Conservation (phyloP, 2,329 filamentous ascomycete genomes). For the Ceratocystiopsis brevicomis region DNA sequence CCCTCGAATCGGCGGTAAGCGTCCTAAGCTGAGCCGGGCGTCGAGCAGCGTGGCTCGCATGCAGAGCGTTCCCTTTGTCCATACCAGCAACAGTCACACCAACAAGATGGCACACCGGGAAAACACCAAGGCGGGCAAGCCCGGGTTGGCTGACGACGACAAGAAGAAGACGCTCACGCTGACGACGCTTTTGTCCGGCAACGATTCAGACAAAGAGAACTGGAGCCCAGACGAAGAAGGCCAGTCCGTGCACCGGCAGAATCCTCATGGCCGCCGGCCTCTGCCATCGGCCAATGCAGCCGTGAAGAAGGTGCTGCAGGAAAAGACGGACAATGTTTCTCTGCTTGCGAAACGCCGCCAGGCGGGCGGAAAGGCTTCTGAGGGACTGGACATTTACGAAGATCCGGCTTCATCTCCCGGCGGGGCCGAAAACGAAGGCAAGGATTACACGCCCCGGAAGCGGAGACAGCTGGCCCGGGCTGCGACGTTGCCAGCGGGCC, state of each 20-base stretch:
- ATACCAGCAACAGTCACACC: neutral
- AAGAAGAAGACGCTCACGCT: constrained; percentile 24
- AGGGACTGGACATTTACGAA: constrained; percentile 32
- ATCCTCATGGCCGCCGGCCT: constrained; percentile 15
- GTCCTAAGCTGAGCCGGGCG: constrained; percentile 40
- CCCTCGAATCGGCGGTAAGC: constrained; percentile 27
- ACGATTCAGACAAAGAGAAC: constrained; percentile 92
- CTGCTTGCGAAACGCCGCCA: constrained; percentile 15
- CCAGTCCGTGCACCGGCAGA: constrained; percentile 15
- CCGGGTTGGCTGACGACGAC: constrained; percentile 13
- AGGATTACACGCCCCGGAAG: neutral
- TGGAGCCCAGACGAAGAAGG: constrained; percentile 42
- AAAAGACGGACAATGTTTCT: constrained; percentile 22
- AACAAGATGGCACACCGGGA: constrained; percentile 10
- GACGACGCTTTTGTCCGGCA: constrained; percentile 25
- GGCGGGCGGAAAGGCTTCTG: constrained; percentile 10
- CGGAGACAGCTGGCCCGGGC: constrained; percentile 5
- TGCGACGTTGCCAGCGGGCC: constrained; percentile 1
- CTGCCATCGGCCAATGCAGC: constrained; percentile 15
- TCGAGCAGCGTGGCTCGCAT: constrained; percentile 43
- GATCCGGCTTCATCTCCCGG: constrained; percentile 18
- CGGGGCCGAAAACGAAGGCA: neutral
- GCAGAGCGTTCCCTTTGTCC: constrained; percentile 19
- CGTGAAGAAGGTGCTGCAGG: constrained; percentile 11
- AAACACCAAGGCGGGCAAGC: constrained; percentile 12